Base-by-base conservation (phyloP, 2,329 filamentous ascomycete species). In the Colletotrichum chlorophyti region DNA sequence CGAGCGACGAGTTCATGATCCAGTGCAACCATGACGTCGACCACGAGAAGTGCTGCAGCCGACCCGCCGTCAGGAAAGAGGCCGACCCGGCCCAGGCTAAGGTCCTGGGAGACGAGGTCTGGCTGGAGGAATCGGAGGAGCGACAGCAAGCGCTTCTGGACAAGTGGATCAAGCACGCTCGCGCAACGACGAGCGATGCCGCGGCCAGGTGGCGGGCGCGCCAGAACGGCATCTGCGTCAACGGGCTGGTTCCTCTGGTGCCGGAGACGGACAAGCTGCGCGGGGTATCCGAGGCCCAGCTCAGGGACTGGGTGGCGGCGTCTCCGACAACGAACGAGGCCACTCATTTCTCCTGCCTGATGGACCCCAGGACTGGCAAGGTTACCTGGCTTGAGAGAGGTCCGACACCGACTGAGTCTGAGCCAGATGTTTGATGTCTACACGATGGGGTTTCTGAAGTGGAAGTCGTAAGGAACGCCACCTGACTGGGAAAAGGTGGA, bases 331-430 rank as follows among this genome's bases (percentile, higher is more conserved):
- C 77, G 14, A 87, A 86, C 64, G 80, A 84, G 53, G 74, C 73
- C 31, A 86, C 83, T 2, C 84, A 88, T 69, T 88, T 82, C 68
- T 77, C 79, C 4, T 77, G 78, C 17, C 70, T 88, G 24, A 79
- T 88, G 78, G 84, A 87, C 69, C 80, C 84, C 4, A 66, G 60
- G 6, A 68, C 66, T 12, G 83, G 83, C 0, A 69, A 70, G 11
- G 70, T 86, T 19, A 66, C 71, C 12, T 85, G 80, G 77, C 64
- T 78, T 8, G 58, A 65, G 2, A 32, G 42, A 12, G 51, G 34
- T 9, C 19, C 32, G n/a, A n/a, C n/a, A n/a, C n/a, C n/a, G n/a
- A n/a, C n/a, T n/a, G n/a, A n/a, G n/a, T n/a, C n/a, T n/a, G n/a
- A n/a, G n/a, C n/a, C n/a, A n/a, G n/a, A n/a, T n/a, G n/a, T n/a